Percentiles rank a stretch among this genome's conserved stretches.
Evolutionary conservation across 139 green algal species (phyloP).

Genomic region (Chlorella vulgaris): DNA sequence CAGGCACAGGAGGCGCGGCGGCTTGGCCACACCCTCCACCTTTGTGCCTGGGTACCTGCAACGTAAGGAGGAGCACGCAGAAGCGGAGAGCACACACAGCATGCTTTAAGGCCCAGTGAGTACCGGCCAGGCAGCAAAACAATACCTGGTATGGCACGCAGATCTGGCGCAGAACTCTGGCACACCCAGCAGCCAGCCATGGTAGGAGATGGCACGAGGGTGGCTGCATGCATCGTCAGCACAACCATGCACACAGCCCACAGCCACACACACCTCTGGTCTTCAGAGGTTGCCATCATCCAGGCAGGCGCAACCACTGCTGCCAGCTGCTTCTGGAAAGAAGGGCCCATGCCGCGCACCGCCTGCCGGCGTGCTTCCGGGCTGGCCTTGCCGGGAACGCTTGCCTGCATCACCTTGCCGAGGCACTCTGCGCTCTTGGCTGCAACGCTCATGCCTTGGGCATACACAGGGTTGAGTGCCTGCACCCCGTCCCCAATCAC

Average conservation of each 20-base stretch:
- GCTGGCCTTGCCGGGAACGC: neutral
- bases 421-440: slow-evolving; percentile 1
- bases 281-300: neutral
- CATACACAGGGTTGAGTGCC: slow-evolving; percentile 14
- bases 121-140: neutral
- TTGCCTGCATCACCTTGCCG: neutral
- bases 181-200: too few relatives aligned
- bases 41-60: slow-evolving; percentile 20
- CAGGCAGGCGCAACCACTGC: neutral
- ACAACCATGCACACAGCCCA: neutral
- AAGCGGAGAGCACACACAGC: neutral
- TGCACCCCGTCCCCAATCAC: slow-evolving; percentile 1
- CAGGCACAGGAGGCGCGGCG: neutral
- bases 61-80: neutral
- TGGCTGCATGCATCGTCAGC: neutral
- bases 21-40: neutral
- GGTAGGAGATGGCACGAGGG: too few relatives aligned
- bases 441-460: slow-evolving; percentile 4
- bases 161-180: too few relatives aligned
- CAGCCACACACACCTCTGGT: neutral
- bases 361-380: neutral
- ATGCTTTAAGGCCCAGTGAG: neutral
- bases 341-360: neutral
- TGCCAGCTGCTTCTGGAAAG: slow-evolving; percentile 8
- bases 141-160: neutral